Conservation (phyloP, 192 early-diverging fungal species). For the Phycomyces nitens region DNA sequence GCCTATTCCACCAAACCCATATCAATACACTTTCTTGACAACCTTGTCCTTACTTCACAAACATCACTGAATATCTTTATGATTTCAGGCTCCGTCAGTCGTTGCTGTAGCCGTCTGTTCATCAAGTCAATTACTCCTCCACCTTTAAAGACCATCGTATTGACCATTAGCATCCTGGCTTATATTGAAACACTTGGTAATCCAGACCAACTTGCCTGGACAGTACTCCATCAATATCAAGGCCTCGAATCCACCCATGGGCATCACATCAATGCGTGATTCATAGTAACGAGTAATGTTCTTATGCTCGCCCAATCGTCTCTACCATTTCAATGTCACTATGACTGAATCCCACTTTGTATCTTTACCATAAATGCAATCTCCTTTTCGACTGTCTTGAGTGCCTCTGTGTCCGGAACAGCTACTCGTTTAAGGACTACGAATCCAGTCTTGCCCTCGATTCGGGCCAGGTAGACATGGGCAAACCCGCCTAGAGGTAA, state of each 20-base stretch:
- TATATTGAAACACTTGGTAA: too few relatives aligned
- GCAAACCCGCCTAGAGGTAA: slow-evolving; percentile 74
- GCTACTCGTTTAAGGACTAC: slow-evolving; percentile 83
- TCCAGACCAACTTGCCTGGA: slow-evolving; percentile 62
- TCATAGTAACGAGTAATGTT: slow-evolving; percentile 83
- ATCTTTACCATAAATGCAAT: slow-evolving; percentile 69
- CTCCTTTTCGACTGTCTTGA: slow-evolving; percentile 68
- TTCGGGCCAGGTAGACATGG: slow-evolving; percentile 80
- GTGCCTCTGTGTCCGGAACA: slow-evolving; percentile 61
- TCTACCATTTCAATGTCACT: slow-evolving; percentile 30
- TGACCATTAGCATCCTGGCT: neutral
- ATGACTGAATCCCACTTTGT: too few relatives aligned
- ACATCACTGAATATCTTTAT: slow-evolving; percentile 86
- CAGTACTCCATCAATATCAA: slow-evolving; percentile 95
- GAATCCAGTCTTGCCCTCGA: slow-evolving; percentile 45
- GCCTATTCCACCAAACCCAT: slow-evolving; percentile 43
- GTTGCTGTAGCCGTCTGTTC: slow-evolving; percentile 70
- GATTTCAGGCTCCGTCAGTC: slow-evolving; percentile 81
- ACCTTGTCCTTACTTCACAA: slow-evolving; percentile 48
- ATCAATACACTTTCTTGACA: too few relatives aligned
- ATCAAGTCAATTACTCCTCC: slow-evolving; percentile 83
- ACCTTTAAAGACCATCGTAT: slow-evolving; percentile 36
- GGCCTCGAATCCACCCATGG: slow-evolving; percentile 67
- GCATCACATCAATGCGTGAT: slow-evolving; percentile 53
- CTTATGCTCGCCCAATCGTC: slow-evolving; percentile 69